These are phyloP conservation scores for Apocynum venetum DNA, from an alignment of 257 asterid species.

Conservation along the genomic window DNA sequence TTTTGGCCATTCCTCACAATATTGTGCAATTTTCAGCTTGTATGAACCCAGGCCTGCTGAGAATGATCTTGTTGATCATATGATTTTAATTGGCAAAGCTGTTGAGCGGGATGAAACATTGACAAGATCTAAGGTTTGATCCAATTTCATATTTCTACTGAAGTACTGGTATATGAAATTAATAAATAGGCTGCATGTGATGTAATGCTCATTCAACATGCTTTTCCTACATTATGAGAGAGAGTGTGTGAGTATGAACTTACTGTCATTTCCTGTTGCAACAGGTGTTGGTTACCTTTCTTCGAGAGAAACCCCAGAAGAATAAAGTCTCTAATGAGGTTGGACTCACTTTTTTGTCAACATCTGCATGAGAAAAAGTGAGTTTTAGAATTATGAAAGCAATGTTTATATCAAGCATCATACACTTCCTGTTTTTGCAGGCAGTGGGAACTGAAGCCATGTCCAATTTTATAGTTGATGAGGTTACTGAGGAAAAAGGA, in stretches of 20 bases:
- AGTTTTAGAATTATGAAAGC: constrained; percentile 13
- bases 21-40: constrained; percentile 35
- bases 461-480: constrained; percentile 57
- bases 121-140: constrained; percentile 63
- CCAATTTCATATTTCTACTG: constrained; percentile 1
- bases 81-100: constrained; percentile 53
- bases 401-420: neutral
- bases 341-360: constrained; percentile 9
- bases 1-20: constrained; percentile 8
- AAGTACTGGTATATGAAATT: neutral
- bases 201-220: neutral
- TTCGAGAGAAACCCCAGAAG: constrained; percentile 58
- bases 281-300: constrained; percentile 57
- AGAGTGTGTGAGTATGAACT: neutral
- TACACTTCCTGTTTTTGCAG: constrained; percentile 30
- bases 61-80: constrained; percentile 61
- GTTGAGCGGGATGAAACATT: constrained; percentile 50
- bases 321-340: constrained; percentile 50
- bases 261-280: constrained; percentile 6
- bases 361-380: neutral
- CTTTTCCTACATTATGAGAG: neutral
- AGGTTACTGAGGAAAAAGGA: constrained; percentile 36
- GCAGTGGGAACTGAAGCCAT: constrained; percentile 19
- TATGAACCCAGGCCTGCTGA: constrained; percentile 59
- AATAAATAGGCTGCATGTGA: neutral